Conservation (phyloP, 2,329 filamentous ascomycete genomes). For the Claviceps maximensis region DNA sequence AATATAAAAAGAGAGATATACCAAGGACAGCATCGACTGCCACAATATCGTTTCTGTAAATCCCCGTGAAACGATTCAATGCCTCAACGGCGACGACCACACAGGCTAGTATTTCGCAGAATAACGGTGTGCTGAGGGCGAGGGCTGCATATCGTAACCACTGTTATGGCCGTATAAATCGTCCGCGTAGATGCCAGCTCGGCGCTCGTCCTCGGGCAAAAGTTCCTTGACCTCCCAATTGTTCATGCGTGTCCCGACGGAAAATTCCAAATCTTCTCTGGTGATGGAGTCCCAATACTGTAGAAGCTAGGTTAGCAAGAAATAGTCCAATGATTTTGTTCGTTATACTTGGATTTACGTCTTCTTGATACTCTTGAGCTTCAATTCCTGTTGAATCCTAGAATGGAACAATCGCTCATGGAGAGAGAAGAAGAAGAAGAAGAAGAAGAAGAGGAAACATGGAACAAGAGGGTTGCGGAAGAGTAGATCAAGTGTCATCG, state of each 20-base stretch:
- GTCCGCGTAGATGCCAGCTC: conserved; percentile 58
- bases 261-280: conserved; percentile 95
- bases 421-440: background rate
- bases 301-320: conserved; percentile 4
- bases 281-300: conserved; percentile 99
- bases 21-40: background rate
- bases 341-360: background rate
- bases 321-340: background rate
- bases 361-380: background rate
- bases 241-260: conserved; percentile 85
- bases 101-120: conserved; percentile 30
- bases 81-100: conserved; percentile 5
- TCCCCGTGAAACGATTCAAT: background rate
- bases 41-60: background rate
- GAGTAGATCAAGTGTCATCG: conserved; percentile 8
- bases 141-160: conserved; percentile 38
- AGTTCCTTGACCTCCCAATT: conserved; percentile 98
- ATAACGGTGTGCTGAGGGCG: conserved; percentile 29
- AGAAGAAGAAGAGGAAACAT: background rate
- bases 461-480: background rate
- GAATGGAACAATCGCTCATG: background rate
- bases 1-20: background rate
- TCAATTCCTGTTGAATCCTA: no score
- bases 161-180: conserved; percentile 48
- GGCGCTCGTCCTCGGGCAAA: conserved; percentile 66